Evolutionary conservation across 768 basidiomycete genomes (phyloP), one percentile per base, ranked within the genome.

Genomic region (Mycena galericulata): DNA sequence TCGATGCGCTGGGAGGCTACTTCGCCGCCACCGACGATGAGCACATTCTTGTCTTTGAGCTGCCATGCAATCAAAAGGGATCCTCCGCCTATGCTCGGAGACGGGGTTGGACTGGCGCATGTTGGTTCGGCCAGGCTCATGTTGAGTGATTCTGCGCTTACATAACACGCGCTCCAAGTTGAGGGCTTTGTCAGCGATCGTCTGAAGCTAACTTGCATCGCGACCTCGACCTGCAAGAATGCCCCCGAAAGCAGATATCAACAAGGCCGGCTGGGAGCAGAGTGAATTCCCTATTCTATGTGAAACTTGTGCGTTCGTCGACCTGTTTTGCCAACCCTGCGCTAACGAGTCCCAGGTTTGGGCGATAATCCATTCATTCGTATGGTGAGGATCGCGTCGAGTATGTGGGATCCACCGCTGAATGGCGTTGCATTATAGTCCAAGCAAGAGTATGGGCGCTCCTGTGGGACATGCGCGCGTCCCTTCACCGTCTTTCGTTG

Each of bases 401-500:
- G 47, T 36, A 59, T 63, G 15, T 40, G 56, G 49, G 6, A 50
- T 32, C 27, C 24, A 43, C 51, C 27, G 26, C 41, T n/a, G 46
- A 59, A 41, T 45, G 22, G 32, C 51, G 41, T 36, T 62, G 45
- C 10, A 68, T 43, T 45, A 20, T 68, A 98, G 97, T 95, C 95
- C 8, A 99, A 98, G 81, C 98, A 99, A 87, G 93, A 96, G 76
- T 97, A 93, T 70, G 98, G 96, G 5, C 88, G 93, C 29, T 96
- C 96, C 59, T 99, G 98, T 80, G 98, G 98, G 71, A 97, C 97
- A 59, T 99, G 98, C 77, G 96, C 96, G 3, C 88, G 98, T 26
- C 98, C 95, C 2, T 97, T 97, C 82, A 97, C 95, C 53, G 93
- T 98, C 73, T 99, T 99, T 82, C 92, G 96, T 43, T 99, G 98